These are phyloP conservation scores for Plasmodium gaboni DNA, from an alignment of 169 alveolate genomes.

Conservation along the genomic window DNA sequence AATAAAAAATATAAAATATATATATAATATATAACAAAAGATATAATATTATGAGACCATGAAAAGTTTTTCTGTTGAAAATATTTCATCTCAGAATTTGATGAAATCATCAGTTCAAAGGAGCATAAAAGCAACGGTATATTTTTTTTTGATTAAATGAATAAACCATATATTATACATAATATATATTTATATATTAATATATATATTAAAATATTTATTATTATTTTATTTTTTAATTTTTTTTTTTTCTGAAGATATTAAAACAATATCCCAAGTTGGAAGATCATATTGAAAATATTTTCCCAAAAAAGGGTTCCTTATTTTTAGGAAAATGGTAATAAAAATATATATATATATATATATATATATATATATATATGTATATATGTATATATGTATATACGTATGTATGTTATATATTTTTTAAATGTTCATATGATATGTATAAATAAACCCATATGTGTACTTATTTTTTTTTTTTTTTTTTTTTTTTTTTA, in stretches of 20 bases:
- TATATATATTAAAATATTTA: no score
- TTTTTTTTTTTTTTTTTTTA: neutral
- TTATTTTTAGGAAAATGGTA: constrained; percentile 90
- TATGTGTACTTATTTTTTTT: neutral
- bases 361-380: constrained; percentile 3
- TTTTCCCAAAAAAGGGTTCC: constrained; percentile 92
- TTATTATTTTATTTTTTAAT: neutral
- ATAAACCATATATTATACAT: no score
- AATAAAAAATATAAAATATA: neutral
- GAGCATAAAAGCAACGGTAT: constrained; percentile 86
- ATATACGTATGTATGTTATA: neutral
- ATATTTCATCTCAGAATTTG: constrained; percentile 88
- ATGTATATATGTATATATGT: neutral
- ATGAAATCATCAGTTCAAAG: constrained; percentile 92
- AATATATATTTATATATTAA: no score
- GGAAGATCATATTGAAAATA: constrained; percentile 90
- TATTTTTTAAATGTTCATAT: no score
- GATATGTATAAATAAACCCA: no score
- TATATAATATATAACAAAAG: neutral
- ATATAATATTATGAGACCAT: constrained; percentile 10
- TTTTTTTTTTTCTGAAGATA: constrained; percentile 65
- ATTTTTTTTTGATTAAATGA: constrained; percentile 7
- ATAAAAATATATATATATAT: neutral
- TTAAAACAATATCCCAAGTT: constrained; percentile 88
- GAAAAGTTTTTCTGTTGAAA: constrained; percentile 84